These are phyloP conservation scores for Fusarium pseudocircinatum DNA, from an alignment of 2,329 filamentous ascomycete species.

Conservation along the genomic window DNA sequence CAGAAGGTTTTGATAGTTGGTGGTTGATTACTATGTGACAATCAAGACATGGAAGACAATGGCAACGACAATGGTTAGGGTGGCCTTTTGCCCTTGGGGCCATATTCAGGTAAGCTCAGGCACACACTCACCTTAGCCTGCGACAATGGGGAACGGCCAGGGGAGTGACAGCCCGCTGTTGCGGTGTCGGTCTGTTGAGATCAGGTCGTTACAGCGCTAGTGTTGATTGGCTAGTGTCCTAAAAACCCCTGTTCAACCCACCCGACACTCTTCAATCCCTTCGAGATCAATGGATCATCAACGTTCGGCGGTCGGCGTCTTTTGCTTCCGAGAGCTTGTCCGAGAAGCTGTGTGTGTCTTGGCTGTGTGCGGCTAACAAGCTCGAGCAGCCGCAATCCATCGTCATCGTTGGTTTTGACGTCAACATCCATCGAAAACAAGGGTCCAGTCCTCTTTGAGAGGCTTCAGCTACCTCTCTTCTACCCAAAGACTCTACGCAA, in stretches of 20 bases:
- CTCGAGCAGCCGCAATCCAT: slow-evolving; percentile 36
- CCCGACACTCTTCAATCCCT: background rate
- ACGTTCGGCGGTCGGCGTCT: slow-evolving; percentile 35
- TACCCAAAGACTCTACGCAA: background rate
- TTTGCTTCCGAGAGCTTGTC: slow-evolving; percentile 30
- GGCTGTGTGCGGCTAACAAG: slow-evolving; percentile 34
- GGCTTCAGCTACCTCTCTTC: slow-evolving; percentile 9
- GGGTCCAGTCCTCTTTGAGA: slow-evolving; percentile 7
- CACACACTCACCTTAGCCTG: slow-evolving; percentile 15
- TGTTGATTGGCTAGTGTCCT: slow-evolving; percentile 20
- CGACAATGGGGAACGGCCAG: slow-evolving; percentile 5
- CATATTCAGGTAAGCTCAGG: slow-evolving; percentile 27
- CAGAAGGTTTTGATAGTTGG: slow-evolving; percentile 17
- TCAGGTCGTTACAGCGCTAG: background rate
- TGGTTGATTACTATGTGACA: slow-evolving; percentile 22
- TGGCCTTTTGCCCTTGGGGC: slow-evolving; percentile 38
- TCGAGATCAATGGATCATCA: background rate
- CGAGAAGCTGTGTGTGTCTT: slow-evolving; percentile 31
- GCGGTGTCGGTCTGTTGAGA: slow-evolving; percentile 24
- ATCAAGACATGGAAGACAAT: background rate
- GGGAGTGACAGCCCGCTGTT: slow-evolving; percentile 17
- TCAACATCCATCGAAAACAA: slow-evolving; percentile 39
- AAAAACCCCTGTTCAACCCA: background rate
- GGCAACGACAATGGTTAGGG: slow-evolving; percentile 35
- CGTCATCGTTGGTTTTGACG: slow-evolving; percentile 39